A percentile compares a stretch with the other conserved stretches of the same genome.
phyloP scores from a whole-genome alignment of 306 rosid genomes.

The Pterocarpus macrocarpus region DNA sequence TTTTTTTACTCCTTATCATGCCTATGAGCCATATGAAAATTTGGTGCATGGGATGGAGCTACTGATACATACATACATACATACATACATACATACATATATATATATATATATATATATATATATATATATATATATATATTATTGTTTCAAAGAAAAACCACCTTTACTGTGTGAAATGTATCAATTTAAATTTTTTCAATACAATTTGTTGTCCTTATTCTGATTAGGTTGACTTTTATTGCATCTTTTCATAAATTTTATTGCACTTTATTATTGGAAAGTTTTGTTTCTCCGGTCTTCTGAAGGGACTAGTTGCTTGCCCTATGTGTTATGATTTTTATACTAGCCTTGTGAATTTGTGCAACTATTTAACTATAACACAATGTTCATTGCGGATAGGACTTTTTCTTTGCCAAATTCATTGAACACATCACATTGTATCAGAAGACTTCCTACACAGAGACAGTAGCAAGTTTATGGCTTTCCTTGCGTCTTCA shows the following conservation, averaged over 20 bases:
- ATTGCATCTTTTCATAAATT: slow-evolving; percentile 14
- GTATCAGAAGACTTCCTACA: slow-evolving; percentile 93
- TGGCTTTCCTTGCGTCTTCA: slow-evolving; percentile 99
- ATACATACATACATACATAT: not conserved
- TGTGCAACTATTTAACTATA: slow-evolving; percentile 28
- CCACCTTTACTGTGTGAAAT: slow-evolving; percentile 1
- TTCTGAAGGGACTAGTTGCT: slow-evolving; percentile 38
- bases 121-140: not conserved
- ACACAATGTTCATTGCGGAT: slow-evolving; percentile 49
- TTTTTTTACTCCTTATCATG: not conserved
- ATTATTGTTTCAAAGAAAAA: not conserved
- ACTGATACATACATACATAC: not conserved
- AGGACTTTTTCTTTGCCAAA: slow-evolving; percentile 81
- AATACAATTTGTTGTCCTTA: not conserved
- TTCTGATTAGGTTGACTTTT: slow-evolving; percentile 2
- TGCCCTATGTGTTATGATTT: slow-evolving; percentile 18
- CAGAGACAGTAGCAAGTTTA: slow-evolving; percentile 92
- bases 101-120: too few relatives aligned
- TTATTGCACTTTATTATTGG: not conserved
- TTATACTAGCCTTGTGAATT: slow-evolving; percentile 20
- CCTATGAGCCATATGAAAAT: slow-evolving; percentile 14
- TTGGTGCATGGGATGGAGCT: slow-evolving; percentile 1
- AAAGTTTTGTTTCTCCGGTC: slow-evolving; percentile 12
- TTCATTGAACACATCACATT: slow-evolving; percentile 67
- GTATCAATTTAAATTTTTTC: not conserved